Percentiles rank a stretch among this genome's conserved stretches.
These are phyloP conservation scores for Neurospora pannonica DNA, from an alignment of 495 filamentous ascomycete genomes.

Conservation along the genomic window DNA sequence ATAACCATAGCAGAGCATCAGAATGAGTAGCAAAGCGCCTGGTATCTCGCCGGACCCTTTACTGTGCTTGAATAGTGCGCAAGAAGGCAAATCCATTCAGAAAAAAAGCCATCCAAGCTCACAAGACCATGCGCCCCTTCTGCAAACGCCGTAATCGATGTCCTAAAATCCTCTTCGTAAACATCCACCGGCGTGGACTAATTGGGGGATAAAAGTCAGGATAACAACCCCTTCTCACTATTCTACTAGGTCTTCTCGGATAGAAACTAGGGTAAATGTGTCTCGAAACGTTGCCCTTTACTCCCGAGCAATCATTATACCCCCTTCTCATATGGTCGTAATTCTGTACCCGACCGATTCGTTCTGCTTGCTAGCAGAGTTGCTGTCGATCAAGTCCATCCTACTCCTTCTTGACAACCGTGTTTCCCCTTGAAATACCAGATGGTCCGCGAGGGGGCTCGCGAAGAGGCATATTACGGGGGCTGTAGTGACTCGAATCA, in stretches of 20 bases:
- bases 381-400: neutral
- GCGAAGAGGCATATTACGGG: neutral
- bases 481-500: conserved; percentile 1
- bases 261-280: neutral
- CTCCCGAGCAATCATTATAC: neutral
- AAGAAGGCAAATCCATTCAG: neutral
- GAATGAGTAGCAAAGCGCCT: neutral
- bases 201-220: neutral
- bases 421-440: neutral
- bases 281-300: neutral
- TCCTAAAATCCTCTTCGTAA: neutral
- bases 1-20: neutral
- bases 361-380: neutral
- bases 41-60: neutral
- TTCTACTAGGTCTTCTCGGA: neutral
- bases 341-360: neutral
- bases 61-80: neutral
- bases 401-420: neutral
- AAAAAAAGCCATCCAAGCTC: neutral
- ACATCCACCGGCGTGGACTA: neutral
- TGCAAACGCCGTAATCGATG: neutral
- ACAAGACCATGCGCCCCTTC: neutral
- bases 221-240: neutral
- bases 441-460: neutral
- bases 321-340: neutral